phyloP scores from a whole-genome alignment of 768 basidiomycete genomes.

The Dioszegia aurantiaca region DNA sequence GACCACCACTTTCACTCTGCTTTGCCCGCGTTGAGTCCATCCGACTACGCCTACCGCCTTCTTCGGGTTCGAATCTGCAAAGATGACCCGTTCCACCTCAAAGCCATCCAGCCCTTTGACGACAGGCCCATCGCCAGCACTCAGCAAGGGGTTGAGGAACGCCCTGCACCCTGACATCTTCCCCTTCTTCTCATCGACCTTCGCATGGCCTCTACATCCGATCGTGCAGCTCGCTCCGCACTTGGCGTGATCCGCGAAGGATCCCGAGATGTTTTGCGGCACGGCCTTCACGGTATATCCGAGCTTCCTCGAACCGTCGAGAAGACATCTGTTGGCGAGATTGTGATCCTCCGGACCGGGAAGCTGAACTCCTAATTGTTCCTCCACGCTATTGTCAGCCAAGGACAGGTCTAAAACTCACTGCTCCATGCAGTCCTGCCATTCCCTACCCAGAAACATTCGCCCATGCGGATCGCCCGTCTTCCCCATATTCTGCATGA shows the following conservation, averaged over 20 bases:
- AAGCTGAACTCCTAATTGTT: neutral
- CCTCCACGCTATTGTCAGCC: neutral
- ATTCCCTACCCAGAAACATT: constrained; percentile 14
- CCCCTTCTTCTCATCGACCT: constrained; percentile 7
- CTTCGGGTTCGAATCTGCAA: neutral
- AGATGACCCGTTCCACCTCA: constrained; percentile 12
- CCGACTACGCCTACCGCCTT: constrained; percentile 2
- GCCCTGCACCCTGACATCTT: constrained; percentile 19
- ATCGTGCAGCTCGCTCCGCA: constrained; percentile 16
- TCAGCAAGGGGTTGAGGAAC: constrained; percentile 5
- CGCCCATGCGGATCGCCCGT: neutral
- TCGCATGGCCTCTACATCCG: constrained; percentile 10
- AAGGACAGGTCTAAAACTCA: neutral
- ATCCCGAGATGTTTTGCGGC: constrained; percentile 16
- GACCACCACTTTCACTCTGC: constrained; percentile 5
- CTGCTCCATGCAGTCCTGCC: constrained; percentile 16
- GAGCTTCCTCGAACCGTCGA: constrained; percentile 4
- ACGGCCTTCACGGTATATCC: constrained; percentile 12
- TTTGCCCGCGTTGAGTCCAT: neutral
- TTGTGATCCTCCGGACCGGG: constrained; percentile 10
- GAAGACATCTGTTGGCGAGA: neutral
- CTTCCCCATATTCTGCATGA: constrained; percentile 18
- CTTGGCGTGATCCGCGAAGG: constrained; percentile 4
- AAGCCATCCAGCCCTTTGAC: constrained; percentile 15
- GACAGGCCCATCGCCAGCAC: neutral